Percentiles rank a stretch among this genome's conserved stretches.
Conservation (phyloP, 441 rosid genomes). For the Syzygium syzygioides region DNA sequence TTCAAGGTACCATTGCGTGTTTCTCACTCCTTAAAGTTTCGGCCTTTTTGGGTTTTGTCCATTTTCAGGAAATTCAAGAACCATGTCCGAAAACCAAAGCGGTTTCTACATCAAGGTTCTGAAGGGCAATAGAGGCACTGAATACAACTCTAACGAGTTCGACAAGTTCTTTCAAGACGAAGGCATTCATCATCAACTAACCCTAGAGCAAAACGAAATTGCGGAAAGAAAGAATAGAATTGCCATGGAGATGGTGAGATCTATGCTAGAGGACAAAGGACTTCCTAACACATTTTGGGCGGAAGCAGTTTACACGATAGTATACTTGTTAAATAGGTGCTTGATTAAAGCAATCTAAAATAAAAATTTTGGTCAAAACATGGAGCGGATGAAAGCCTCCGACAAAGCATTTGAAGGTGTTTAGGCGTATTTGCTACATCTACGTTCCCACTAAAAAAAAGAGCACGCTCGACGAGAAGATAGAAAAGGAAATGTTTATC, state of each 20-base stretch:
- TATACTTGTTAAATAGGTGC: accelerated
- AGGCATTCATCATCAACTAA: not conserved
- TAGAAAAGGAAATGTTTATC: not conserved
- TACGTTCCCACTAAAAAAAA: not conserved
- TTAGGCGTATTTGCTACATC: not conserved
- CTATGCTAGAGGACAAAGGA: not conserved
- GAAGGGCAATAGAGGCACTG: not conserved
- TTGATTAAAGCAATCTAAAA: not conserved
- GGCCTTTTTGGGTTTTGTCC: too few species aligned
- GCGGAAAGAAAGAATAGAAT: not conserved
- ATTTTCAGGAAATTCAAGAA: too few species aligned
- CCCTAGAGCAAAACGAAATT: not conserved
- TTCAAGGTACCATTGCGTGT: too few species aligned
- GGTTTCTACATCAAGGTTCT: not conserved
- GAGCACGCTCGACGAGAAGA: not conserved
- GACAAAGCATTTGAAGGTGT: not conserved
- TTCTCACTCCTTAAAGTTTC: too few species aligned
- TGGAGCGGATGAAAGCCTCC: not conserved
- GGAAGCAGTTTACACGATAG: not conserved
- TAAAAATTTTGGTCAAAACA: not conserved
- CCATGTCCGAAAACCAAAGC: too few species aligned
- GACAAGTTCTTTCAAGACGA: not conserved
- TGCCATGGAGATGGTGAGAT: not conserved
- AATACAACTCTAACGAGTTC: not conserved
- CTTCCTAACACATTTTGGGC: not conserved